A percentile compares a stretch with the other conserved stretches of the same genome.
phyloP scores from a whole-genome alignment of 1,139 yeast species.

The Candida pseudocylindracea region DNA sequence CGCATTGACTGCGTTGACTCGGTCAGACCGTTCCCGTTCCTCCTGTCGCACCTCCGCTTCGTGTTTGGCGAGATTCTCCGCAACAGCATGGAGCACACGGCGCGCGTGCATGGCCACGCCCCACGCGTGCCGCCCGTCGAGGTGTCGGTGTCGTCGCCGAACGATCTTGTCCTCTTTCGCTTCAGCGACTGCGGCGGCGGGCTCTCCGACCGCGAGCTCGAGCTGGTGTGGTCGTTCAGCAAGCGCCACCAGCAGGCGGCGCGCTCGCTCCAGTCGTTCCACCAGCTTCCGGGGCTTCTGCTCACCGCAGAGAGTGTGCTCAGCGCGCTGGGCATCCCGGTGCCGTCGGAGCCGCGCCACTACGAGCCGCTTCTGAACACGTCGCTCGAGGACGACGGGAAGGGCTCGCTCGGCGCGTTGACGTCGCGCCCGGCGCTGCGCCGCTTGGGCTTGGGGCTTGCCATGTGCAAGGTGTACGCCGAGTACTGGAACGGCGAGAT shows the following conservation, averaged over 20 bases:
- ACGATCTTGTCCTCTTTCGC: constrained; percentile 47
- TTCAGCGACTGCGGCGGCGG: constrained; percentile 91
- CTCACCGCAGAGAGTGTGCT: constrained; percentile 17
- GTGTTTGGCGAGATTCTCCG: constrained; percentile 71
- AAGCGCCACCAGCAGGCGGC: constrained; percentile 37
- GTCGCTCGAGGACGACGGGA: constrained; percentile 18
- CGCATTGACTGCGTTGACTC: constrained; percentile 44
- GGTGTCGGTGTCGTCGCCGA: constrained; percentile 47
- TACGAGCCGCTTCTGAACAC: constrained; percentile 5
- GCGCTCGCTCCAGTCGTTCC: constrained; percentile 37
- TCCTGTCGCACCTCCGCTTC: constrained; percentile 72
- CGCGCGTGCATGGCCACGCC: constrained; percentile 14
- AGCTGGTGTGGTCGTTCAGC: constrained; percentile 69
- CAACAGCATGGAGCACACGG: constrained; percentile 67
- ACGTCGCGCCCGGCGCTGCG: constrained; percentile 52
- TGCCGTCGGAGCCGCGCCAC: constrained; percentile 7
- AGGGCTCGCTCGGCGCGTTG: constrained; percentile 19
- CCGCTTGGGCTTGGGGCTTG: constrained; percentile 71
- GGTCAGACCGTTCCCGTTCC: constrained; percentile 45
- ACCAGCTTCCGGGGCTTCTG: constrained; percentile 38
- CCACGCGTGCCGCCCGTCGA: constrained; percentile 39
- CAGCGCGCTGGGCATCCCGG: constrained; percentile 14
- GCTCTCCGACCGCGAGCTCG: constrained; percentile 28
- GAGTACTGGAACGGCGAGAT: constrained; percentile 93
- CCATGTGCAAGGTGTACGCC: constrained; percentile 79